These are phyloP conservation scores for Gloeopeniophorella convolvens DNA, from an alignment of 768 basidiomycete genomes.

Conservation along the genomic window DNA sequence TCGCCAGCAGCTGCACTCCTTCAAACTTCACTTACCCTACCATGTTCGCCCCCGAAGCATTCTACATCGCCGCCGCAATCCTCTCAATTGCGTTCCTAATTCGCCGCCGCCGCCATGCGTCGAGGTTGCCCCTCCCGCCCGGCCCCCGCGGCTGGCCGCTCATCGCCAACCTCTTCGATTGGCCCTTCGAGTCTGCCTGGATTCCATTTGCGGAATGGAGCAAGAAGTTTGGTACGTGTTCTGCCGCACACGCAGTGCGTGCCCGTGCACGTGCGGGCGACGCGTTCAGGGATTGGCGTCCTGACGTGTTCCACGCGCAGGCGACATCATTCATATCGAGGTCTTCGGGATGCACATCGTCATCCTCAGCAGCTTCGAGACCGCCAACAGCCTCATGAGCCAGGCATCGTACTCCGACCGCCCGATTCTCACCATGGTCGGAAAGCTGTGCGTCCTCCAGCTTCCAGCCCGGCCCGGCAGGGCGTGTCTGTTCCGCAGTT, in stretches of 20 bases:
- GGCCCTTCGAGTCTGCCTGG: constrained; percentile 14
- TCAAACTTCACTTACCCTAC: not conserved
- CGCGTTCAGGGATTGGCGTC: no score
- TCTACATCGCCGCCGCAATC: constrained; percentile 15
- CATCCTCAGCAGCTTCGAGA: constrained; percentile 15
- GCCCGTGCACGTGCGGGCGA: not conserved
- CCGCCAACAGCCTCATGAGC: constrained; percentile 15
- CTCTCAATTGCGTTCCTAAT: constrained; percentile 7
- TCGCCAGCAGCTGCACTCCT: not conserved
- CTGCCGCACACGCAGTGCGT: not conserved
- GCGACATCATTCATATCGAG: constrained; percentile 18
- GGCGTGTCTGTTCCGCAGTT: not conserved
- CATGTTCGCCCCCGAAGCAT: constrained; percentile 11
- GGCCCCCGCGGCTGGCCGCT: constrained; percentile 21
- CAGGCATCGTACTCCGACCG: constrained; percentile 20
- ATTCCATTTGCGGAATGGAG: constrained; percentile 18
- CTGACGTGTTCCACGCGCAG: not conserved
- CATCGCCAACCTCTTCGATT: constrained; percentile 18
- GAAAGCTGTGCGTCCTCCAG: constrained; percentile 8
- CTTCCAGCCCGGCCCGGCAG: not conserved
- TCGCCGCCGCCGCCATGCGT: constrained; percentile 10
- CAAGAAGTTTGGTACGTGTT: constrained; percentile 17
- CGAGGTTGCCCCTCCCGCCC: constrained; percentile 13
- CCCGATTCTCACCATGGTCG: constrained; percentile 20
- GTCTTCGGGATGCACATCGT: constrained; percentile 21